These are phyloP conservation scores for Adansonia digitata DNA, from an alignment of 345 rosid genomes.

Conservation along the genomic window DNA sequence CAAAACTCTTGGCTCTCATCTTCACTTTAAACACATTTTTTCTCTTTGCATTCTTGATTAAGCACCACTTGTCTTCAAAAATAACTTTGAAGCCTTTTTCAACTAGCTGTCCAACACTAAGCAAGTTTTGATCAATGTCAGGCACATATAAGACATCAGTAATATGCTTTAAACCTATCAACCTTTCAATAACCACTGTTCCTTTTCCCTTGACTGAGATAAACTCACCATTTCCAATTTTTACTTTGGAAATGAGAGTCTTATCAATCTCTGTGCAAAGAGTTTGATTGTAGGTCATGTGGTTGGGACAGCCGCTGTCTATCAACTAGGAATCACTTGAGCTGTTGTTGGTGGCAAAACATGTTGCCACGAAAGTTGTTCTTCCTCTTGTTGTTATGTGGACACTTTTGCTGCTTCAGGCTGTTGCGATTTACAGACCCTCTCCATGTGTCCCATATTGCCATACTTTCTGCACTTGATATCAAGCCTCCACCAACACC, in stretches of 20 bases:
- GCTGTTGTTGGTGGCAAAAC: background rate
- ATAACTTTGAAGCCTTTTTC: too few species aligned
- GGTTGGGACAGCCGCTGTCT: background rate
- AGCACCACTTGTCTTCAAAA: too few species aligned
- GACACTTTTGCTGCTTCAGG: too few species aligned
- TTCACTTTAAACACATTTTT: background rate
- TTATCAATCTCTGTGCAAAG: background rate
- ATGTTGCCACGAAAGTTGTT: background rate
- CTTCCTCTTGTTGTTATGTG: too few species aligned
- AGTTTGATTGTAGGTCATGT: background rate
- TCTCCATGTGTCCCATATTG: background rate
- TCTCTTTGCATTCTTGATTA: too few species aligned
- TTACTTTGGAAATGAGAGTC: background rate
- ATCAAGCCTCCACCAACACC: too few species aligned
- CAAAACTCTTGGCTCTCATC: background rate
- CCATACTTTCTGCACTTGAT: background rate
- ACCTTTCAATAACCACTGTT: background rate
- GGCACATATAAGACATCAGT: background rate
- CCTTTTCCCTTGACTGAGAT: background rate
- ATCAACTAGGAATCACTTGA: background rate
- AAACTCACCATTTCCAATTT: background rate
- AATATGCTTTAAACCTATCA: background rate
- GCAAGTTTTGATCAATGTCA: slow-evolving; percentile 2
- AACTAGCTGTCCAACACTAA: background rate
- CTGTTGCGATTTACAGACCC: background rate